Conservation (phyloP, 2,329 filamentous ascomycete genomes). For the Aspergillus pseudotamarii region DNA sequence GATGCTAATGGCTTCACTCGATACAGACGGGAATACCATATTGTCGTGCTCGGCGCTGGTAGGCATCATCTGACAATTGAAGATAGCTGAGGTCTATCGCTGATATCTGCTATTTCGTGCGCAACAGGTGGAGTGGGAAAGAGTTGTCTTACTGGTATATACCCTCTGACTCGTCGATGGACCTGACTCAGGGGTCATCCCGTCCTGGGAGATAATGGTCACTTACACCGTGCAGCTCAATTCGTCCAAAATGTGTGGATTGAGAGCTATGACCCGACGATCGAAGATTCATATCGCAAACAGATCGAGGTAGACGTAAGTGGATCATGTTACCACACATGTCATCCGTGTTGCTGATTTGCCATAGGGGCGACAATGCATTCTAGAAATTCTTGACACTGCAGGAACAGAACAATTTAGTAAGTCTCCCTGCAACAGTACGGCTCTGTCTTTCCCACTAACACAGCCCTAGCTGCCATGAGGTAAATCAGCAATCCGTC, state of each 20-base stretch:
- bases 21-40: conserved; percentile 73
- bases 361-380: conserved; percentile 76
- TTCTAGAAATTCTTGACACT: conserved; percentile 89
- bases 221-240: conserved; percentile 63
- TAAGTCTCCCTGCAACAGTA: conserved; percentile 51
- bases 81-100: conserved; percentile 10
- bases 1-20: conserved; percentile 24
- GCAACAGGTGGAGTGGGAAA: conserved; percentile 81
- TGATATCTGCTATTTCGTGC: conserved; percentile 20
- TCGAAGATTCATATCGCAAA: conserved; percentile 86
- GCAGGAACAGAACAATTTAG: conserved; percentile 92
- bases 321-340: conserved; percentile 26
- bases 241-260: conserved; percentile 96
- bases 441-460: conserved; percentile 15
- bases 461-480: conserved; percentile 53
- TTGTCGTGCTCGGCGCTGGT: conserved; percentile 81
- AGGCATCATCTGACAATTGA: conserved; percentile 25
- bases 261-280: conserved; percentile 85
- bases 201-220: conserved; percentile 19
- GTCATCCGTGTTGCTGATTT: conserved; percentile 37
- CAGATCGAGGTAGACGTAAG: conserved; percentile 88
- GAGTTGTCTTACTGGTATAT: conserved; percentile 83
- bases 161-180: conserved; percentile 12
- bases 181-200: neutral
- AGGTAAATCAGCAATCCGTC: conserved; percentile 46